Conservation (phyloP, 2,329 filamentous ascomycete genomes). For the Ustilaginoidea virens region DNA sequence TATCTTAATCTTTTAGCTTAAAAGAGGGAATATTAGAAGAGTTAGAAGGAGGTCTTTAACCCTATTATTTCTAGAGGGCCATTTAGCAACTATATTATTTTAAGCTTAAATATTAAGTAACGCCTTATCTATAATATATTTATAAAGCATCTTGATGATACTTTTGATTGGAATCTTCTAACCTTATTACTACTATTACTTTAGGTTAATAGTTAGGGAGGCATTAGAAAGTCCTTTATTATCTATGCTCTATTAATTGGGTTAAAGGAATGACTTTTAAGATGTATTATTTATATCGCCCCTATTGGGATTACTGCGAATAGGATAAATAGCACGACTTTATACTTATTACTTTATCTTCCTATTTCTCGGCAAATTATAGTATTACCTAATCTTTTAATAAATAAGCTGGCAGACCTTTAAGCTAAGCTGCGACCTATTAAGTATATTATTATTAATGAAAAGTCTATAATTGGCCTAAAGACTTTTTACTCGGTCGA, state of each 20-base stretch:
- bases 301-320: background rate
- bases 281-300: background rate
- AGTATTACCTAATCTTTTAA: background rate
- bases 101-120: background rate
- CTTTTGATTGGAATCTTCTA: background rate
- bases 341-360: background rate
- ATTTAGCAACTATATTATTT: background rate
- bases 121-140: background rate
- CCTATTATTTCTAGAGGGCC: background rate
- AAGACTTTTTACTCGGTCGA: background rate
- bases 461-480: background rate
- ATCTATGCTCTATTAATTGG: background rate
- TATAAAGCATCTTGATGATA: background rate
- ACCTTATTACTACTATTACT: background rate
- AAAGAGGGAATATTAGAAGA: background rate
- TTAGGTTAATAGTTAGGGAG: background rate
- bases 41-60: background rate
- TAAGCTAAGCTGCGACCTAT: background rate
- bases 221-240: background rate
- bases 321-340: background rate
- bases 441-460: background rate
- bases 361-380: background rate
- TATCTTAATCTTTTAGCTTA: background rate
- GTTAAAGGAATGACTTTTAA: background rate
- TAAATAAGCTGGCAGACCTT: background rate